Conservation (phyloP, 345 rosid species). For the Citrus hindsii region DNA sequence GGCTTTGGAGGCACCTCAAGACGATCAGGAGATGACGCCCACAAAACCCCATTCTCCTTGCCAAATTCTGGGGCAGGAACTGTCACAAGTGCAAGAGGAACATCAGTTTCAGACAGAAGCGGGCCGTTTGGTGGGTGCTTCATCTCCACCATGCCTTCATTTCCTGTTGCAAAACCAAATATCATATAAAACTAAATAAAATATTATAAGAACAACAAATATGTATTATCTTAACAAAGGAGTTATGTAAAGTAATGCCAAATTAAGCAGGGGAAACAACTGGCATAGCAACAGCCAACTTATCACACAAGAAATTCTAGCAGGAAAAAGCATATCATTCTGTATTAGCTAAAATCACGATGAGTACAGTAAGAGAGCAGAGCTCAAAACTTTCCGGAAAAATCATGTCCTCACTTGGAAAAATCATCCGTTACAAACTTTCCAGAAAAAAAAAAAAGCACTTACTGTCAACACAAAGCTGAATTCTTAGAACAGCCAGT, state of each 20-base stretch:
- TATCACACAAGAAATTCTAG: background rate
- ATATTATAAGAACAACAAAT: background rate
- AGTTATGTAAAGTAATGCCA: background rate
- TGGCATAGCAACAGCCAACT: background rate
- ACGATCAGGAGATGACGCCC: slow-evolving; percentile 81
- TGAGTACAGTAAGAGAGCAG: background rate
- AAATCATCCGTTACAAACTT: background rate
- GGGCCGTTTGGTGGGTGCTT: slow-evolving; percentile 43
- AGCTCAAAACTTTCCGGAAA: background rate
- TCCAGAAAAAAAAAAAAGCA: background rate
- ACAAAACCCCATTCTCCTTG: slow-evolving; percentile 65
- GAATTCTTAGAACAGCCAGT: background rate
- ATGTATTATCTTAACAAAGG: background rate
- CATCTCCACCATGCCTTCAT: slow-evolving; percentile 41
- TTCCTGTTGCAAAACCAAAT: slow-evolving; percentile 40
- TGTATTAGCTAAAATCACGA: background rate
- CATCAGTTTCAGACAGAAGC: slow-evolving; percentile 47
- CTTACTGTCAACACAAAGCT: background rate
- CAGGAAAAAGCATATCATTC: too few species aligned
- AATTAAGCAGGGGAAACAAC: background rate
- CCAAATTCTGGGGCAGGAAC: slow-evolving; percentile 54
- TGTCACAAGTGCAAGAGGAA: slow-evolving; percentile 67
- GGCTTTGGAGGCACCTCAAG: slow-evolving; percentile 77
- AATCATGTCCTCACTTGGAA: background rate
- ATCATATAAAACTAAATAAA: slow-evolving; percentile 8